Evolutionary conservation across 257 asterid species (phyloP), one percentile per base, ranked within the genome.

Genomic region (Salvia miltiorrhiza): DNA sequence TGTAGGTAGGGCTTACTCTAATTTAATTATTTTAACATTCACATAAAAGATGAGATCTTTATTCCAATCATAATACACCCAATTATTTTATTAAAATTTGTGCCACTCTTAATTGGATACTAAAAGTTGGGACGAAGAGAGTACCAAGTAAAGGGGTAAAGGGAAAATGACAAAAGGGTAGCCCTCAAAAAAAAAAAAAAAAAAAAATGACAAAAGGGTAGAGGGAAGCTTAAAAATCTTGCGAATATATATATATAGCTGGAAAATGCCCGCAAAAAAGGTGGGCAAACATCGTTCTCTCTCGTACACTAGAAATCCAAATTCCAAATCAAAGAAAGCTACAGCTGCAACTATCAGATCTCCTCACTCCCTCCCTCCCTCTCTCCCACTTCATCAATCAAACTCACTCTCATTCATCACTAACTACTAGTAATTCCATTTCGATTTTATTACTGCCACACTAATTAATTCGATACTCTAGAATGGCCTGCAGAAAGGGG

Each of bases 401-500:
- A 62, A 23, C 55, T 53, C 69, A 23, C 33, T 65, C 65, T 60
- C 68, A 43, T 65, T 77, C 69, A 23, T 44, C 67, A 67, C 53
- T 35, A 71, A 5, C 17, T 44, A 7, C 11, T 16, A 0, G 8
- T n/a, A 33, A 48, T 41, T n/a, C n/a, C 9, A 11, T 16, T 49
- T 32, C 49, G 2, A 41, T 48, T 61, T 12, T 28, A 45, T 10
- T 4, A 52, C 60, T 54, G 10, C 53, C 66, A 14, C 56, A 30
- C 35, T 9, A 2, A 24, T 70, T 41, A 7, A n/a, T 9, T n/a
- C 49, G 0, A 24, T 52, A 47, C 7, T 11, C 20, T 6, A 9
- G n/a, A 59, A 91, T 92, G 98, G 96, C 89, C 64, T 70, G 83
- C 81, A 73, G 77, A 76, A 83, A 84, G 74, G 82, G 78, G 65